Percentiles rank a stretch among this genome's conserved stretches.
phyloP scores from a whole-genome alignment of 495 filamentous ascomycete genomes.

The Hyaloscypha hepaticicola region DNA sequence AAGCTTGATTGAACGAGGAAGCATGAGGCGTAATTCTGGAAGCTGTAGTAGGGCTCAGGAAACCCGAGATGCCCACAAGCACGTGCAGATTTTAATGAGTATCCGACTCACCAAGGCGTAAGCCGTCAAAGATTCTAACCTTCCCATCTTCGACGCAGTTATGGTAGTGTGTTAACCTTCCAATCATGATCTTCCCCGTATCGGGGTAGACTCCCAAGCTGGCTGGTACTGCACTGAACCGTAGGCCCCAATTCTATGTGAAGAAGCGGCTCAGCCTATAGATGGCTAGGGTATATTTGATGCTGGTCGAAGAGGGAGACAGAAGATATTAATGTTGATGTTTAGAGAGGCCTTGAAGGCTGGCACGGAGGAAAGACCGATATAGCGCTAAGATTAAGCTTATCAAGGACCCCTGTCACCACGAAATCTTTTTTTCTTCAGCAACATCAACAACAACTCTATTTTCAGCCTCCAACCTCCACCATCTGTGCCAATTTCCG shows the following conservation, averaged over 20 bases:
- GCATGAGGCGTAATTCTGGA: too few species aligned
- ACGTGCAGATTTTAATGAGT: too few species aligned
- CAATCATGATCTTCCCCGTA: not conserved
- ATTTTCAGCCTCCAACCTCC: not conserved
- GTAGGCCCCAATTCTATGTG: too few species aligned
- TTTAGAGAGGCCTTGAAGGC: not conserved
- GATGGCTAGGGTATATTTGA: not conserved
- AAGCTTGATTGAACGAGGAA: too few species aligned
- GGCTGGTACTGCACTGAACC: too few species aligned
- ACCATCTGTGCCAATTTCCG: not conserved
- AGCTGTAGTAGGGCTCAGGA: not conserved
- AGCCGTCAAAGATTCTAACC: conserved; percentile 49
- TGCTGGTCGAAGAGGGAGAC: not conserved
- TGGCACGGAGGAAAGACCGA: not conserved
- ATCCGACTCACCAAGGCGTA: conserved; percentile 47
- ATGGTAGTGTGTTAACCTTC: not conserved
- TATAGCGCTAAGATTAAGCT: conserved; percentile 23
- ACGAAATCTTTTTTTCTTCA: conserved; percentile 18
- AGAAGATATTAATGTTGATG: not conserved
- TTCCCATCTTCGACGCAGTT: conserved; percentile 40
- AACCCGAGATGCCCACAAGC: not conserved
- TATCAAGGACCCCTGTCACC: conserved; percentile 12
- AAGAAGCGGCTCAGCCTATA: too few species aligned
- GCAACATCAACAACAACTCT: not conserved
- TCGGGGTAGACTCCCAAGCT: too few species aligned